Percentiles rank a stretch among this genome's conserved stretches.
Conservation (phyloP, 352 stramenopile species). For the Phytophthora crassamura region DNA sequence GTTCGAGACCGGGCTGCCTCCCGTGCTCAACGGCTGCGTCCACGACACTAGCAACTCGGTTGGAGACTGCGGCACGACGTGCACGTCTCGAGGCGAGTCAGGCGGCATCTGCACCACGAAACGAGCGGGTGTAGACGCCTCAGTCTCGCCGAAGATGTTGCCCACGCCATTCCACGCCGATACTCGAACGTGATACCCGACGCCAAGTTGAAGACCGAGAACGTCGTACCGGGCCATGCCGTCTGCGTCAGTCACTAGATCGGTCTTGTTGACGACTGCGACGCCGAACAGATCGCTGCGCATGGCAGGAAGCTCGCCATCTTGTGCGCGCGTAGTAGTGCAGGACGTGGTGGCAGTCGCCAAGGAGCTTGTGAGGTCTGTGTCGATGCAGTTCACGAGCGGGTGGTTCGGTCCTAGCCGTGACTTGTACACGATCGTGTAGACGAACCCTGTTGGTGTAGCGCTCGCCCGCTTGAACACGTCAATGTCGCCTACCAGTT, state of each 20-base stretch:
- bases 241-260: conserved; percentile 29
- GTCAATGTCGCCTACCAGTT: conserved; percentile 44
- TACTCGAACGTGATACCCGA: conserved; percentile 89
- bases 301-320: conserved; percentile 79
- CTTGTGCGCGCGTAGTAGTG: conserved; percentile 31
- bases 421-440: conserved; percentile 75
- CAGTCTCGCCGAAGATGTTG: conserved; percentile 80
- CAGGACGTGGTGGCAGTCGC: conserved; percentile 45
- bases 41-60: conserved; percentile 55
- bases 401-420: conserved; percentile 61
- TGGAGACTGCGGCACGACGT: conserved; percentile 45
- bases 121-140: conserved; percentile 82
- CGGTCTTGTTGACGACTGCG: conserved; percentile 50
- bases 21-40: conserved; percentile 59
- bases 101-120: conserved; percentile 44
- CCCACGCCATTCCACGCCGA: conserved; percentile 94
- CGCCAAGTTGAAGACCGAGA: conserved; percentile 33
- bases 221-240: conserved; percentile 45
- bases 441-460: conserved; percentile 51
- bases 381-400: conserved; percentile 55
- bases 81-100: conserved; percentile 56
- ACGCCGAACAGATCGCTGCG: conserved; percentile 73
- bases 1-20: conserved; percentile 48
- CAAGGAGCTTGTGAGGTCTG: conserved; percentile 54
- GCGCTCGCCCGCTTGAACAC: conserved; percentile 64